Conservation (phyloP, 805 yeast genomes). For the Cephaloascus fragrans region DNA sequence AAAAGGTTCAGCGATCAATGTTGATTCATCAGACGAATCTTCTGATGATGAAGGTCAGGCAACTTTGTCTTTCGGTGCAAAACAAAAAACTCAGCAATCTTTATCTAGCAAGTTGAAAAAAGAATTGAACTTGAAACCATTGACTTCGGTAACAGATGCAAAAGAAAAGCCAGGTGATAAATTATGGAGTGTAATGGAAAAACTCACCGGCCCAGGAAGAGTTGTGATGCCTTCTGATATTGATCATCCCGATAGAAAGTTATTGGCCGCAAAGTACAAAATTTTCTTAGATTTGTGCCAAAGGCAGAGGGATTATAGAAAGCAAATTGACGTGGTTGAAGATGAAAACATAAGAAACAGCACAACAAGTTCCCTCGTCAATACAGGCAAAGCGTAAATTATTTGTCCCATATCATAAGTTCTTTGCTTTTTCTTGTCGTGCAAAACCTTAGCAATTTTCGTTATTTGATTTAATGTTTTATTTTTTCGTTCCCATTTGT, state of each 20-base stretch:
- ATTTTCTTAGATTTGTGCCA: conserved; percentile 83
- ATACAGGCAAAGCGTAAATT: no score
- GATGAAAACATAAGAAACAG: conserved; percentile 3
- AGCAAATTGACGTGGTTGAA: conserved; percentile 47
- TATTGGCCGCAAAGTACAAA: conserved; percentile 72
- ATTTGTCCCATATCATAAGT: no score
- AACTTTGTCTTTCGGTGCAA: conserved; percentile 52
- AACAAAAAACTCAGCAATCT: conserved; percentile 42
- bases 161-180: conserved; percentile 39
- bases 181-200: conserved; percentile 82
- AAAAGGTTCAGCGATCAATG: conserved; percentile 3
- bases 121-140: conserved; percentile 24
- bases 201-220: conserved; percentile 74
- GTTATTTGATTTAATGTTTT: no score
- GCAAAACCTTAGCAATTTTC: no score
- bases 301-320: conserved; percentile 70
- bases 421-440: no score
- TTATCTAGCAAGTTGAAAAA: conserved; percentile 33
- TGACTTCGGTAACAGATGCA: conserved; percentile 15
- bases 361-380: no score
- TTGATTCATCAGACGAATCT: conserved; percentile 14
- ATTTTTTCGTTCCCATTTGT: no score
- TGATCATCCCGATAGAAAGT: conserved; percentile 53
- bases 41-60: conserved; percentile 38
- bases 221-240: conserved; percentile 60